These are phyloP conservation scores for Magnusiomyces suaveolens DNA, from an alignment of 1,139 yeast genomes.

Conservation along the genomic window DNA sequence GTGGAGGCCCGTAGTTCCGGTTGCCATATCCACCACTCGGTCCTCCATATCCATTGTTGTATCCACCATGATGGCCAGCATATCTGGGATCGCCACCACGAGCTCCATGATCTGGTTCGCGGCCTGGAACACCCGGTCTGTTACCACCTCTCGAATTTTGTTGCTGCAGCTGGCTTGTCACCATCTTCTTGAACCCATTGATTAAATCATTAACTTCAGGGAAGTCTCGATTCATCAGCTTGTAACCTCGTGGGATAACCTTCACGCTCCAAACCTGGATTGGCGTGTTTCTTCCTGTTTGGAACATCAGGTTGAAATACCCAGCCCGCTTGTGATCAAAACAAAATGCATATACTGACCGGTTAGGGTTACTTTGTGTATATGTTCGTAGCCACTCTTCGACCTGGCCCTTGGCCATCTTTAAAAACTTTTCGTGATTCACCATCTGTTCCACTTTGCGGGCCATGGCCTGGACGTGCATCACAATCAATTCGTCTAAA, in stretches of 20 bases:
- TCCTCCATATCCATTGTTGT: neutral
- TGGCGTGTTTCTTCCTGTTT: conserved; percentile 60
- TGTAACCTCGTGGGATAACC: conserved; percentile 78
- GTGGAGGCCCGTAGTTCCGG: neutral
- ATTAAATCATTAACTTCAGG: conserved; percentile 81
- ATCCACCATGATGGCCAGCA: neutral
- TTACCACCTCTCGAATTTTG: neutral
- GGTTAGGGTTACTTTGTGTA: conserved; percentile 82
- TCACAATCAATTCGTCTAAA: conserved; percentile 85
- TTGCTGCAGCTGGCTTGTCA: conserved; percentile 16
- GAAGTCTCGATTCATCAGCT: conserved; percentile 66
- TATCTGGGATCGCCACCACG: neutral
- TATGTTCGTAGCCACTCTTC: conserved; percentile 82
- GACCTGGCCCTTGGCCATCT: conserved; percentile 71
- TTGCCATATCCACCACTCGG: neutral
- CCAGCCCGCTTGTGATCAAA: conserved; percentile 89
- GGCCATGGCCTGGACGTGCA: conserved; percentile 79
- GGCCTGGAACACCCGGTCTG: neutral
- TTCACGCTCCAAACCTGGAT: conserved; percentile 84
- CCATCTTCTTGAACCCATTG: conserved; percentile 76
- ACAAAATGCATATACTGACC: conserved; percentile 86
- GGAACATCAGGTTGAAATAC: conserved; percentile 77
- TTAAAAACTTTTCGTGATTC: conserved; percentile 78
- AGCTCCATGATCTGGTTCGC: neutral
- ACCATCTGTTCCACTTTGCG: conserved; percentile 77